phyloP scores from a whole-genome alignment of 2,329 filamentous ascomycete genomes.

The Plenodomus biglobosus region DNA sequence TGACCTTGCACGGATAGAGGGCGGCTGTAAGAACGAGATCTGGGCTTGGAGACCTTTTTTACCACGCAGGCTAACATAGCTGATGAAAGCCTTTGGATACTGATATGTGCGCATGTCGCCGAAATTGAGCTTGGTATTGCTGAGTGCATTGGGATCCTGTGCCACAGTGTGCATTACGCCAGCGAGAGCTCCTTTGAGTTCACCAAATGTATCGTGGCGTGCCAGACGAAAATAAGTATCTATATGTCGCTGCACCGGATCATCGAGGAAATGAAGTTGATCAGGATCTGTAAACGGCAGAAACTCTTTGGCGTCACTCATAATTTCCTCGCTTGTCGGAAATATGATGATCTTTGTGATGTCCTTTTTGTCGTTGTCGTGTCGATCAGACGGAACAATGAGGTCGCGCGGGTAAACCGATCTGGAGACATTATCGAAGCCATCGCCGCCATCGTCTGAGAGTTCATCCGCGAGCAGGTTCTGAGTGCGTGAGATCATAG shows the following conservation, averaged over 20 bases:
- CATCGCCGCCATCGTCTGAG: background rate
- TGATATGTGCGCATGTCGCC: constrained; percentile 23
- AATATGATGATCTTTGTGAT: constrained; percentile 37
- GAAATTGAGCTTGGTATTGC: constrained; percentile 11
- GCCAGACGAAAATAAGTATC: constrained; percentile 40
- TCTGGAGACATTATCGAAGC: background rate
- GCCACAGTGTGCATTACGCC: constrained; percentile 17
- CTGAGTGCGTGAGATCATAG: constrained; percentile 18
- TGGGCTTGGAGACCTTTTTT: constrained; percentile 21
- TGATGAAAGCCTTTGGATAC: constrained; percentile 23
- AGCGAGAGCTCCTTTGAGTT: constrained; percentile 29
- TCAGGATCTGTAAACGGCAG: constrained; percentile 34
- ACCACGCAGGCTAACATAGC: constrained; percentile 18
- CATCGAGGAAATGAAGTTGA: constrained; percentile 29
- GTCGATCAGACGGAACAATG: constrained; percentile 22
- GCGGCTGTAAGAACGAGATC: constrained; percentile 27
- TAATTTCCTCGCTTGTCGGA: constrained; percentile 36
- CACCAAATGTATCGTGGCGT: constrained; percentile 38
- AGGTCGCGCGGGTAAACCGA: constrained; percentile 30
- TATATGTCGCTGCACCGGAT: constrained; percentile 30
- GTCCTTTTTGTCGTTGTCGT: constrained; percentile 40
- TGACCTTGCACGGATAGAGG: constrained; percentile 11
- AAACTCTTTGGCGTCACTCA: constrained; percentile 45
- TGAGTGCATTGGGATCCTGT: constrained; percentile 4
- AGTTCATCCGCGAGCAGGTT: constrained; percentile 12